Percentiles rank a stretch among this genome's conserved stretches.
Evolutionary conservation across 495 filamentous ascomycete genomes (phyloP).

Genomic region (Cercophora newfieldiana): DNA sequence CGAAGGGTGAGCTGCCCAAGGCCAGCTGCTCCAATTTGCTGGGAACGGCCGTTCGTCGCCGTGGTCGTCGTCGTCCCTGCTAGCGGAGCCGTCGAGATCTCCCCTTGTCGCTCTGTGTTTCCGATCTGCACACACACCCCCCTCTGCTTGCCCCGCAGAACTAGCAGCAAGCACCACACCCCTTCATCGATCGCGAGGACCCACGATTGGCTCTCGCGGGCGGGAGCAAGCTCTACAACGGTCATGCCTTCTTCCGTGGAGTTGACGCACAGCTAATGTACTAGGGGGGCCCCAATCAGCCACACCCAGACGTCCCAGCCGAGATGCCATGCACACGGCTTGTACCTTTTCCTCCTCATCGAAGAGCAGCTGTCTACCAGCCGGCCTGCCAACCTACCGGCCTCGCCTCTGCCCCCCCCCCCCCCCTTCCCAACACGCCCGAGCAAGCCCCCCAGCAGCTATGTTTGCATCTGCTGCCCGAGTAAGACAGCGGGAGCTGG

Average conservation of each 20-base stretch:
- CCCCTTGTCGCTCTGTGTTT: constrained; percentile 24
- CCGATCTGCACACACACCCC: constrained; percentile 30
- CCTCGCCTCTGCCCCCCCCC: constrained; percentile 23
- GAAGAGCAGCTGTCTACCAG: constrained; percentile 15
- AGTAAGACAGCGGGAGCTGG: constrained; percentile 27
- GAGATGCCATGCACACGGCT: constrained; percentile 39
- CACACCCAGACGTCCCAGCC: constrained; percentile 41
- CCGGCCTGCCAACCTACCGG: background rate
- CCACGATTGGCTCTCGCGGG: constrained; percentile 42
- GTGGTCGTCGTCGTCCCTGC: background rate
- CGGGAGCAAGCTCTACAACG: constrained; percentile 43
- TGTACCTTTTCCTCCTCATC: constrained; percentile 26
- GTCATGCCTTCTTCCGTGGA: constrained; percentile 51
- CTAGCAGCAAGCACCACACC: constrained; percentile 32
- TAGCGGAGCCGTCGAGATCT: constrained; percentile 6
- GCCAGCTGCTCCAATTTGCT: constrained; percentile 16
- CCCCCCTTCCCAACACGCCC: constrained; percentile 8
- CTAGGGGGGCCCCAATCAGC: constrained; percentile 40
- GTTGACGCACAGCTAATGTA: constrained; percentile 47
- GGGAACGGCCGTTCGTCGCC: constrained; percentile 13
- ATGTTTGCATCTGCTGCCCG: constrained; percentile 20
- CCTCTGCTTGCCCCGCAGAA: constrained; percentile 18
- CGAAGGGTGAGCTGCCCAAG: constrained; percentile 18
- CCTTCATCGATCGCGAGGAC: constrained; percentile 29
- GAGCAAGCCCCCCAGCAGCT: constrained; percentile 19